phyloP scores from a whole-genome alignment of 2,329 filamentous ascomycete genomes.

The Monilinia vaccinii-corymbosi region DNA sequence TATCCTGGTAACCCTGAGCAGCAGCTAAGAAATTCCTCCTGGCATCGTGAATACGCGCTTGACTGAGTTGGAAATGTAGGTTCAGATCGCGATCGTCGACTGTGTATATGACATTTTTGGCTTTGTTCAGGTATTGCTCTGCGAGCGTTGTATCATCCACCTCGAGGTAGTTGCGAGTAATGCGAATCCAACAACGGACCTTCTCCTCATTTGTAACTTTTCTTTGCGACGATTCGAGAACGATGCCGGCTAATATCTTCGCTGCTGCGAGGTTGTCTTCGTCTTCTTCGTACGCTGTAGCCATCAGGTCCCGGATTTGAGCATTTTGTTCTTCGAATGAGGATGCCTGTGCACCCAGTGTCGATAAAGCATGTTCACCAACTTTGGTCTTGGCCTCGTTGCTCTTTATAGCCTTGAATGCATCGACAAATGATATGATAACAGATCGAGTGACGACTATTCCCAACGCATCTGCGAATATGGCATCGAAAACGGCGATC shows the following conservation, averaged over 20 bases:
- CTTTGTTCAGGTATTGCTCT: slow-evolving; percentile 83
- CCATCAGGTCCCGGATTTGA: slow-evolving; percentile 68
- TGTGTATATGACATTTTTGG: slow-evolving; percentile 83
- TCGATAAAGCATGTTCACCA: slow-evolving; percentile 61
- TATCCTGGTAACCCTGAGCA: slow-evolving; percentile 76
- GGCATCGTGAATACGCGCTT: slow-evolving; percentile 87
- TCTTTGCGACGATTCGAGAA: slow-evolving; percentile 75
- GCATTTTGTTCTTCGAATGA: slow-evolving; percentile 82
- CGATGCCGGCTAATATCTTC: slow-evolving; percentile 69
- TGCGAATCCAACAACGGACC: slow-evolving; percentile 81
- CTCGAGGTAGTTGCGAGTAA: slow-evolving; percentile 89
- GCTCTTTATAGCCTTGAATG: slow-evolving; percentile 52
- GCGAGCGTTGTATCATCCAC: slow-evolving; percentile 82
- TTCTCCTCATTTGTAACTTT: slow-evolving; percentile 75
- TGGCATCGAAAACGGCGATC: slow-evolving; percentile 26
- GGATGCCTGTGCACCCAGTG: slow-evolving; percentile 52
- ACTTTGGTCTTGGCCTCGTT: slow-evolving; percentile 64
- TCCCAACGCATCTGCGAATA: slow-evolving; percentile 27
- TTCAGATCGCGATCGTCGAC: slow-evolving; percentile 65
- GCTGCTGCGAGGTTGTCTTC: slow-evolving; percentile 78
- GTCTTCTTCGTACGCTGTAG: slow-evolving; percentile 70
- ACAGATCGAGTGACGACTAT: slow-evolving; percentile 28
- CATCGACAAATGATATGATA: slow-evolving; percentile 46
- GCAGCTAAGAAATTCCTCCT: slow-evolving; percentile 85
- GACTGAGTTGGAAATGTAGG: slow-evolving; percentile 81